Conservation (phyloP, 768 basidiomycete genomes). For the Xerocomellus amylosporus region DNA sequence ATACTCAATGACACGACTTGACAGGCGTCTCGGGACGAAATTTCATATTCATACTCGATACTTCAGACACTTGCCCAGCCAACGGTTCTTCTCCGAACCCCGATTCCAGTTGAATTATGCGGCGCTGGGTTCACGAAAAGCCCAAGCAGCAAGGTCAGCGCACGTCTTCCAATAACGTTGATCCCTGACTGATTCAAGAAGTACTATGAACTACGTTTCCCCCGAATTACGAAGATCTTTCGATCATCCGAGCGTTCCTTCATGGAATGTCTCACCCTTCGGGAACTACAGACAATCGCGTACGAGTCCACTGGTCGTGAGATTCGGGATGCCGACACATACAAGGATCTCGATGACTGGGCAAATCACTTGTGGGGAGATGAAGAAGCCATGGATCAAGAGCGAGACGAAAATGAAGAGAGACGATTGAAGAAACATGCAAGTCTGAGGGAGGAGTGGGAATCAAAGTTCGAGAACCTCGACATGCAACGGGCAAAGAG, state of each 20-base stretch:
- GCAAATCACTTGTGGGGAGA: conserved; percentile 39
- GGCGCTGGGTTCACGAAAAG: conserved; percentile 84
- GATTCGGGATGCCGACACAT: conserved; percentile 25
- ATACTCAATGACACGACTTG: background rate
- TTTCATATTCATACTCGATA: conserved; percentile 58
- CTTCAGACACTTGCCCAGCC: conserved; percentile 51
- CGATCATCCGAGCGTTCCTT: conserved; percentile 63
- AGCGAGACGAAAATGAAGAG: conserved; percentile 11
- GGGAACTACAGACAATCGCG: conserved; percentile 54
- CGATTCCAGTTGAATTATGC: conserved; percentile 68
- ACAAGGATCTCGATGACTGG: conserved; percentile 53
- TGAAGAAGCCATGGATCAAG: conserved; percentile 37
- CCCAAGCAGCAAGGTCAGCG: conserved; percentile 50
- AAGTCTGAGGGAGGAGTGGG: conserved; percentile 40
- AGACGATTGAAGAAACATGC: conserved; percentile 40
- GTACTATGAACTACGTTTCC: conserved; percentile 85
- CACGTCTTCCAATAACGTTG: background rate
- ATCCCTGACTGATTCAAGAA: conserved; percentile 26
- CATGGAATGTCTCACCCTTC: conserved; percentile 50
- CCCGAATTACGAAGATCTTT: conserved; percentile 70
- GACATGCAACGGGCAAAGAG: conserved; percentile 24
- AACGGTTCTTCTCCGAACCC: conserved; percentile 52
- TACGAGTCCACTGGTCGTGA: conserved; percentile 54
- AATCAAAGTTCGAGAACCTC: conserved; percentile 36
- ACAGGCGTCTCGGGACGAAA: conserved; percentile 14